Evolutionary conservation across 345 rosid genomes (phyloP), one percentile per base, ranked within the genome.

Genomic region (Pugionium cornutum): DNA sequence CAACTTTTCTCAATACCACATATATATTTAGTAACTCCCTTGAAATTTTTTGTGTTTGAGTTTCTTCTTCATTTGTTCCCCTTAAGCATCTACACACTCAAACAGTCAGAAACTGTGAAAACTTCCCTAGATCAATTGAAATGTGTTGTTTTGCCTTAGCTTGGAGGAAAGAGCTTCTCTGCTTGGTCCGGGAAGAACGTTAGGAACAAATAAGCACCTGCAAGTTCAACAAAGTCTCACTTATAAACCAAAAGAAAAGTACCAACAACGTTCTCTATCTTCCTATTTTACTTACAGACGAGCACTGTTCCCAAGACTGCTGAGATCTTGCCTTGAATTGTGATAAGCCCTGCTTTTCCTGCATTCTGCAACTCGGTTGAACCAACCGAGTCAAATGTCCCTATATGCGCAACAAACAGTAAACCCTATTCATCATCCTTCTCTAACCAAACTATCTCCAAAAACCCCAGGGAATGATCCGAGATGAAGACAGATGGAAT

Each of bases 281-380:
- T 40, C 26, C 43, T 11, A n/a, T 25, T 43, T 37, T 31, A 79
- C 96, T 85, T 80, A 92, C 98, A 92, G 74, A 92, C 60, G 8
- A 92, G 98, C 39, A 89, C 88, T 7, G 98, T 89, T 77, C 96
- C 95, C 3, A 92, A 86, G 6, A 91, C 90, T 50, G 95, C 96
- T 9, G 98, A 91, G 76, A 91, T 87, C 75, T 89, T 78, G 66
- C 98, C 98, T 85, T 91, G 98, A 64, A 91, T 30, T 8, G 92
- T 87, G 41, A 87, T 69, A 77, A 91, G 80, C 66, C 96, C 98
- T 35, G 95, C 96, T 84, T 92, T 92, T 52, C 98, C 96, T 33
- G 96, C 96, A 62, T 87, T 61, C 79, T 84, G 87, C 68, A 92
- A 68, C 80, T 89, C 91, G 0, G 83, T 77, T 10, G 83, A 48